A percentile compares a stretch with the other conserved stretches of the same genome.
Conservation (phyloP, 352 stramenopile genomes). For the Phytophthora cactorum region DNA sequence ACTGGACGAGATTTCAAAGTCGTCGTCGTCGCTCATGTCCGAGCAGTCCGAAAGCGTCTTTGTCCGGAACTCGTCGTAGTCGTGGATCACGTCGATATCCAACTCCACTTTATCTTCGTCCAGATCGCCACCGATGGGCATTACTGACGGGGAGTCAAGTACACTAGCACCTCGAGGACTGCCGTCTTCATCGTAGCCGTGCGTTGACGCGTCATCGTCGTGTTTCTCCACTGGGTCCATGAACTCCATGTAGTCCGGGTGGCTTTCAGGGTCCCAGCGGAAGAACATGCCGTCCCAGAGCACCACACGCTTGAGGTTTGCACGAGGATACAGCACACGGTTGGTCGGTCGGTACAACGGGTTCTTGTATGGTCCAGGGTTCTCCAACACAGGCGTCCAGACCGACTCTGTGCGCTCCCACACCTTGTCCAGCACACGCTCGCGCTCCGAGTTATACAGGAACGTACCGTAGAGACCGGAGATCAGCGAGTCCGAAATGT, state of each 20-base stretch:
- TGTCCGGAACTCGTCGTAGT: constrained; percentile 78
- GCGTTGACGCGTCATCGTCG: constrained; percentile 37
- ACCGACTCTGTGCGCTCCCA: constrained; percentile 88
- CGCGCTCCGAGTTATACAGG: constrained; percentile 86
- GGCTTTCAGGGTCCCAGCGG: constrained; percentile 84
- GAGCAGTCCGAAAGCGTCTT: constrained; percentile 82
- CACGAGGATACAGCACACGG: constrained; percentile 81
- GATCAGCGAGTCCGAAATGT: constrained; percentile 81
- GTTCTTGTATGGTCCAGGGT: constrained; percentile 71
- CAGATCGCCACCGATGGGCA: constrained; percentile 51
- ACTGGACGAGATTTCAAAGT: constrained; percentile 49
- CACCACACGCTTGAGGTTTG: constrained; percentile 88
- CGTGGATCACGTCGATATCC: constrained; percentile 84
- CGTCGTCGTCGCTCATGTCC: constrained; percentile 85
- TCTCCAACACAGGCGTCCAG: constrained; percentile 83
- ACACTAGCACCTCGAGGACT: constrained; percentile 34
- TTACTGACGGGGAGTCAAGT: constrained; percentile 45
- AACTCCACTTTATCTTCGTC: constrained; percentile 77
- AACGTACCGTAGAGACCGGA: constrained; percentile 86
- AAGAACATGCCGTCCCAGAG: constrained; percentile 90
- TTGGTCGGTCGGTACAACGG: constrained; percentile 80
- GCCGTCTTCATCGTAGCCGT: constrained; percentile 43
- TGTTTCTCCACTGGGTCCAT: constrained; percentile 66
- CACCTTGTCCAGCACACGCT: constrained; percentile 83
- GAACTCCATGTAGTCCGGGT: constrained; percentile 89